Conservation (phyloP, 2,329 filamentous ascomycete genomes). For the Aspergillus amoenus region DNA sequence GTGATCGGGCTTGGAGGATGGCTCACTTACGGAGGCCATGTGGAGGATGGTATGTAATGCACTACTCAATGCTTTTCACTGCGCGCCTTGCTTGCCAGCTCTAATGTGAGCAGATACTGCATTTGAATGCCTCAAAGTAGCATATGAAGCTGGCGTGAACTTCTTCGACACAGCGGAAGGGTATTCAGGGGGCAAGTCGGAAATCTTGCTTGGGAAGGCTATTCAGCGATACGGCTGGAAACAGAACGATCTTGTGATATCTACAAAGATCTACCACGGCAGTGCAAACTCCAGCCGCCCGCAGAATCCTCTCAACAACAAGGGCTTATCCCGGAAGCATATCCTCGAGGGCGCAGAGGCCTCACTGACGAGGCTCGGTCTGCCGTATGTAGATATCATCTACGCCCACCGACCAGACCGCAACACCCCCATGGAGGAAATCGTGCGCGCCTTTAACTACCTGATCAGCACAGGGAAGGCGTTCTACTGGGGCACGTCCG, state of each 20-base stretch:
- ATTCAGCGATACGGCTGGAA: constrained; percentile 60
- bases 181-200: constrained; percentile 51
- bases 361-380: constrained; percentile 60
- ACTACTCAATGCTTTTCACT: too few species aligned
- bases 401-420: constrained; percentile 70
- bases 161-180: constrained; percentile 59
- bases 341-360: constrained; percentile 64
- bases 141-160: constrained; percentile 59
- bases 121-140: constrained; percentile 49
- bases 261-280: too few species aligned
- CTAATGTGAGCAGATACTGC: constrained; percentile 26
- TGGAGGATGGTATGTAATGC: too few species aligned
- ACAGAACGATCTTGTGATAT: constrained; percentile 51
- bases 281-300: too few species aligned
- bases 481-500: constrained; percentile 71
- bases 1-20: too few species aligned
- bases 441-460: constrained; percentile 69
- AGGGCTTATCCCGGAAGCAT: constrained; percentile 69
- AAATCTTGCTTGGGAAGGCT: constrained; percentile 55
- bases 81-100: too few species aligned
- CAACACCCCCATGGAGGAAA: constrained; percentile 69
- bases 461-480: constrained; percentile 67
- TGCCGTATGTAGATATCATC: constrained; percentile 68
- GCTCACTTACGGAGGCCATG: too few species aligned
- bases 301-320: constrained; percentile 67